These are phyloP conservation scores for Ananas comosus DNA, from an alignment of 176 grass and related monocot species.

Conservation along the genomic window DNA sequence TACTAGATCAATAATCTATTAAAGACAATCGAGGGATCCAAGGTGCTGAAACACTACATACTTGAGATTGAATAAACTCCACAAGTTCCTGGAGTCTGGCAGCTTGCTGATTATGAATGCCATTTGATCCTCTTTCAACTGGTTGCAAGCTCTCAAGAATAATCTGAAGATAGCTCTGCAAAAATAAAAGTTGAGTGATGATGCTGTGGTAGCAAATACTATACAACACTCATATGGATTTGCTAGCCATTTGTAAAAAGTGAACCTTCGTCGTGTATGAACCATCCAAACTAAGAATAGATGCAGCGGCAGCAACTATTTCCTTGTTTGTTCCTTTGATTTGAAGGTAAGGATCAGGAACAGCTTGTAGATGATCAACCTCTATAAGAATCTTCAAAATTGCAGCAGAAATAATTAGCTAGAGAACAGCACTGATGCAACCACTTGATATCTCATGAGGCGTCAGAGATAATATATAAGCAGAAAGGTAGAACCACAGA, in stretches of 20 bases:
- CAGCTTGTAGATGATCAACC: conserved; percentile 91
- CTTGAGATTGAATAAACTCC: conserved; percentile 94
- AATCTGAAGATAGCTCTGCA: conserved; percentile 79
- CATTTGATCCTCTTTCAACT: conserved; percentile 44
- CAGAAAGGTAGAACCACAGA: no score
- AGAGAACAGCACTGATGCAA: background rate
- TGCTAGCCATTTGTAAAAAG: conserved; percentile 14
- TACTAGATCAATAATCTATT: background rate
- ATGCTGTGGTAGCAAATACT: background rate
- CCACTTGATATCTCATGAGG: background rate
- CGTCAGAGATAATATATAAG: no score
- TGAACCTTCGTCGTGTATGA: conserved; percentile 93
- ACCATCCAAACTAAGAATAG: conserved; percentile 71
- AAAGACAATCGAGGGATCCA: background rate
- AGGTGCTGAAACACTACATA: conserved; percentile 21
- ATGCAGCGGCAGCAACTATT: conserved; percentile 63
- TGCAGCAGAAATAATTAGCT: background rate
- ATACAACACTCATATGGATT: conserved; percentile 10
- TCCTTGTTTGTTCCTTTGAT: conserved; percentile 98
- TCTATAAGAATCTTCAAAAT: conserved; percentile 82
- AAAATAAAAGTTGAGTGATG: background rate
- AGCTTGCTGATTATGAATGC: conserved; percentile 89
- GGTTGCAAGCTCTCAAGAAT: conserved; percentile 82
- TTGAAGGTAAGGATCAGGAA: conserved; percentile 67
- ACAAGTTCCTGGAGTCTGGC: conserved; percentile 80